phyloP scores from a whole-genome alignment of 2,329 filamentous ascomycete species.

The Colletotrichum agaves region DNA sequence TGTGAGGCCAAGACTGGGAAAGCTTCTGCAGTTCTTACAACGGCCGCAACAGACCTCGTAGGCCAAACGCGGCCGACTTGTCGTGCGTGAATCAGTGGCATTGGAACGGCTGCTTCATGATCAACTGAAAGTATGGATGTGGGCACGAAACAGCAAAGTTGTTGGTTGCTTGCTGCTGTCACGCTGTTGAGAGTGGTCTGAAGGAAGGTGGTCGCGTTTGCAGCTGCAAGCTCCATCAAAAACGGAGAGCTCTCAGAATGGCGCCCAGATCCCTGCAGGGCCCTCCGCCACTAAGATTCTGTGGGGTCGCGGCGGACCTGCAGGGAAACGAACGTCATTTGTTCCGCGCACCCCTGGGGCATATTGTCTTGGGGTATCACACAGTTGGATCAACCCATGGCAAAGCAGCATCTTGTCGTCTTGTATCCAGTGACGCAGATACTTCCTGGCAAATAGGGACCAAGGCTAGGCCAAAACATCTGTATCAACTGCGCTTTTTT shows the following conservation, averaged over 20 bases:
- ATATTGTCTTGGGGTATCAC: conserved; percentile 19
- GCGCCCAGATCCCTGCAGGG: conserved; percentile 33
- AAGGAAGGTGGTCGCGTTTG: conserved; percentile 18
- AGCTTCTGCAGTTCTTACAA: conserved; percentile 15
- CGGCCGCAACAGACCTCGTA: conserved; percentile 11
- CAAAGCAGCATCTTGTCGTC: not conserved
- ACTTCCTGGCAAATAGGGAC: not conserved
- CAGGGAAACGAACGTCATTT: conserved; percentile 37
- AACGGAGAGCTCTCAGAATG: conserved; percentile 28
- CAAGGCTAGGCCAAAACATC: no score
- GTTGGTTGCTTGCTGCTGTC: conserved; percentile 13
- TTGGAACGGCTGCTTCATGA: conserved; percentile 41
- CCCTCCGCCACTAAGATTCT: conserved; percentile 20
- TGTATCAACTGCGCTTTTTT: not conserved
- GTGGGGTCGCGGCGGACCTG: conserved; percentile 28
- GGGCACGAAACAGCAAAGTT: not conserved
- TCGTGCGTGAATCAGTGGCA: conserved; percentile 45
- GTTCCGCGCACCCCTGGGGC: conserved; percentile 31
- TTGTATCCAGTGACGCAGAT: not conserved
- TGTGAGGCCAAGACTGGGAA: conserved; percentile 13
- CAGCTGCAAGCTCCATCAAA: conserved; percentile 31
- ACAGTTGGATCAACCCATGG: conserved; percentile 21
- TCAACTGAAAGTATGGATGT: conserved; percentile 5
- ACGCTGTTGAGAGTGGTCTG: conserved; percentile 2
- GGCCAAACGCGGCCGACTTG: conserved; percentile 40